A percentile compares a stretch with the other conserved stretches of the same genome.
phyloP scores from a whole-genome alignment of 228 moss, liverwort and hornwort genomes.

The Sphagnum fallax region DNA sequence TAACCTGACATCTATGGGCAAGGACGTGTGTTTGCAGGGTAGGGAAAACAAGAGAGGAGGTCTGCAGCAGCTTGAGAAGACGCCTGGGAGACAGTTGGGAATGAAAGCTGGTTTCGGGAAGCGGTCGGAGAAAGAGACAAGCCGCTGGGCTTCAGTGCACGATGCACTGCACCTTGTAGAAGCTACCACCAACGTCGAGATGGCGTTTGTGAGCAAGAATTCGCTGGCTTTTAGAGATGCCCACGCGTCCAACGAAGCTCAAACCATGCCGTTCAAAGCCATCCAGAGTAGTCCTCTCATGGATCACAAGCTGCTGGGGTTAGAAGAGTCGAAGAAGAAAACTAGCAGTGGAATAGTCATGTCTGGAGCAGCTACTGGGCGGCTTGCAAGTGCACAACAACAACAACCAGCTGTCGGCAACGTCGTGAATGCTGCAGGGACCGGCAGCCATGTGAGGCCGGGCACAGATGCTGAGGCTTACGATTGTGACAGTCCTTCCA shows the following conservation, averaged over 20 bases:
- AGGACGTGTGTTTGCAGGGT: no score
- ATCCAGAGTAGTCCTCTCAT: slow-evolving; percentile 17
- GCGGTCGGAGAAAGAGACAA: no score
- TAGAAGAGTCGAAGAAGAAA: slow-evolving; percentile 44
- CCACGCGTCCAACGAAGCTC: slow-evolving; percentile 17
- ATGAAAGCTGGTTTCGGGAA: no score
- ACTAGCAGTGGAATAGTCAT: slow-evolving; percentile 31
- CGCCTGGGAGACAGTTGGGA: no score
- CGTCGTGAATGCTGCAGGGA: slow-evolving; percentile 45
- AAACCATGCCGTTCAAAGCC: slow-evolving; percentile 52
- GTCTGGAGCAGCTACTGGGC: slow-evolving; percentile 4
- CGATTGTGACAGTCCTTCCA: slow-evolving; percentile 69
- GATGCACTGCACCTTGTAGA: slow-evolving; percentile 38
- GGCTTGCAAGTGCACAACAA: no score
- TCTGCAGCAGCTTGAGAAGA: no score
- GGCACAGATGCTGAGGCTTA: slow-evolving; percentile 31
- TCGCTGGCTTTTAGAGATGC: slow-evolving; percentile 62
- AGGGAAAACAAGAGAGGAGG: no score
- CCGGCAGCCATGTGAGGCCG: slow-evolving; percentile 59
- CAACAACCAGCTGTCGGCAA: slow-evolving; percentile 13
- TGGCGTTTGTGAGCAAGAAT: slow-evolving; percentile 53
- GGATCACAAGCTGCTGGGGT: slow-evolving; percentile 7
- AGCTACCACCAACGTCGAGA: slow-evolving; percentile 22
- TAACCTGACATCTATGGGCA: no score
- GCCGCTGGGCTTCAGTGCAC: slow-evolving; percentile 39